Base-by-base conservation (phyloP, 2,329 filamentous ascomycete genomes). In the Hypocreales sp. region DNA sequence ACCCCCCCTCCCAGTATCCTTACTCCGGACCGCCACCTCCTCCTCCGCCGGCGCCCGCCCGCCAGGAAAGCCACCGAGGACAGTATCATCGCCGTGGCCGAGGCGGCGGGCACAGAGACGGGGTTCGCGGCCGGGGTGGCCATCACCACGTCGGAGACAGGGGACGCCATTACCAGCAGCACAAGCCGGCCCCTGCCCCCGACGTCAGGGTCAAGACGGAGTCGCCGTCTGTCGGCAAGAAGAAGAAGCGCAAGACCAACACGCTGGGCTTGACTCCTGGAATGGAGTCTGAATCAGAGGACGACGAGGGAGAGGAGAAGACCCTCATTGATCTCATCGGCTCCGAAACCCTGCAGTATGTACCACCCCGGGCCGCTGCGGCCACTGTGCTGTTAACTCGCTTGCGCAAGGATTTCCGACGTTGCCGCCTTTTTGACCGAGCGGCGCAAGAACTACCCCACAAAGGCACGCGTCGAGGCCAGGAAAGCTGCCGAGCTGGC, bases 381-480 rank as follows among this genome's bases (percentile, higher is more conserved):
- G n/a, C n/a, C n/a, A n/a, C n/a, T n/a, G n/a, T n/a, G n/a, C n/a
- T n/a, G n/a, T n/a, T n/a, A n/a, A n/a, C n/a, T n/a, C n/a, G n/a
- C n/a, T n/a, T n/a, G n/a, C n/a, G n/a, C n/a, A n/a, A 72, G 65
- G 31, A 58, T 68, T 11, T 68, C 69, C 32, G 84, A 94, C 44
- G 64, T 94, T 30, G 67, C 72, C 15, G 69, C 72, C 6, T 95
- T 83, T 72, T 71, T 92, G 35, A 72, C 72, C 26, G 83, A 93
- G 49, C 72, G 87, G 32, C 78, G 67, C 45, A 77, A 72, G 37
- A 75, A 77, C 27, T 95, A 71, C 47, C 87, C 87, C 2, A 94
- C 86, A 3, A 70, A 72, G 47, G 70, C 71, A 32, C 73, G 80
- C 30, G 58, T 73, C 35, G 64, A 71, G 34, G 70, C 70, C 36